Evolutionary conservation across 164 flowering plant genomes (phyloP), one percentile per base, ranked within the genome.

Genomic region (Magnolia sinica): DNA sequence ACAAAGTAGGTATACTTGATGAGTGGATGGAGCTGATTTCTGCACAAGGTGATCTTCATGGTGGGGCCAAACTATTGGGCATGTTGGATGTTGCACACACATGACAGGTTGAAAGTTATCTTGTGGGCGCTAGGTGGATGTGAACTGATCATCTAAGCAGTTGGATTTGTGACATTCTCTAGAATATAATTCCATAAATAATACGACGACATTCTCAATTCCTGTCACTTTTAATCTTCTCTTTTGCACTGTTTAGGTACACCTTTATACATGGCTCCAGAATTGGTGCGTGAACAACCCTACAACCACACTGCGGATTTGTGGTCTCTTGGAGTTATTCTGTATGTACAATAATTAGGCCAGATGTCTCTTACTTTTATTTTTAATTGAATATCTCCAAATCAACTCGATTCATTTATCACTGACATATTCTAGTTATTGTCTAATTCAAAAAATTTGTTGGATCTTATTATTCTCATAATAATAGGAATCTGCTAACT

Each of bases 311-410:
- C 97, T 77, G 98, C 89, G 74, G 99, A 96, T 83, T 85, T 96
- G 72, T 96, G 99, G 99, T 96, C 99, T 63, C 98, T 96, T 83
- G 99, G 99, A 77, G 99, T 96, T 49, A 96, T 96, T 81, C 82
- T 96, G 98, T 96, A 88, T 20, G 99, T 86, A 68, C 76, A 31
- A 10, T 68, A 68, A 55, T 76, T 2, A 11, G 3, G 49, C 74
- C 23, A 19, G 14, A 31, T 64, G 6, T 31, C 10, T 31, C 50
- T 29, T 29, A 37, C 7, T 37, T 37, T 37, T 37, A 37, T 37
- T 68, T 68, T 68, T 68, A 8, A 27, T 68, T 16, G 22, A 55
- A 14, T 55, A 55, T 55, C 61, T 55, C 18, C 61, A 55, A 11
- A 55, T 55, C 16, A 16, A 16, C 18, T 55, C 18, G 13, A 55